A percentile compares a stretch with the other conserved stretches of the same genome.
phyloP scores from a whole-genome alignment of 441 rosid genomes.

The Corymbia calophylla region DNA sequence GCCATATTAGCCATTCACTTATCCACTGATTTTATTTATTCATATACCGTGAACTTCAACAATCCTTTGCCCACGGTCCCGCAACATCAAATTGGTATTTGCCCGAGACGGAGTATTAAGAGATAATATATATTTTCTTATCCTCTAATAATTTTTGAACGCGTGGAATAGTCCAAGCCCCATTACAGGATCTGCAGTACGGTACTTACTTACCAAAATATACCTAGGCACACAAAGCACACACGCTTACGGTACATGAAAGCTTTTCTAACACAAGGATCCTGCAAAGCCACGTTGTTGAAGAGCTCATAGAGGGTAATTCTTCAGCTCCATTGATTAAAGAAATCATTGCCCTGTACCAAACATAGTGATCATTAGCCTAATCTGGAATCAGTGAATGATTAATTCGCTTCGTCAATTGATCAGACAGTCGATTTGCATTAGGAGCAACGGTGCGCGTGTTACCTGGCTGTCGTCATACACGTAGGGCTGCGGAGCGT shows the following conservation, averaged over 20 bases:
- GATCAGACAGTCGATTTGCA: neutral
- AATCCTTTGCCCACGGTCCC: neutral
- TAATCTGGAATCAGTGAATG: neutral
- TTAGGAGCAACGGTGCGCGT: accelerated
- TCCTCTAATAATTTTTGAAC: neutral
- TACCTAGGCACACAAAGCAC: neutral
- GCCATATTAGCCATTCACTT: neutral
- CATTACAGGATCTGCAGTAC: neutral
- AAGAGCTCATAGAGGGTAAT: neutral
- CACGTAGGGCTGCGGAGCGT: neutral
- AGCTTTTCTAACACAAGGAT: neutral
- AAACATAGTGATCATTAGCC: neutral
- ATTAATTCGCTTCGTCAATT: neutral
- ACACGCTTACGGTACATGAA: neutral
- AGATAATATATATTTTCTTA: neutral
- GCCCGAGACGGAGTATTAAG: neutral
- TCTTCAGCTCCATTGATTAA: neutral
- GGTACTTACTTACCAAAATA: neutral
- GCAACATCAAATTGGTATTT: neutral
- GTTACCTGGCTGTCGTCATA: neutral
- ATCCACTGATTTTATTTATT: neutral
- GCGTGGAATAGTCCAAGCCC: neutral
- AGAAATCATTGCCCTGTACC: neutral
- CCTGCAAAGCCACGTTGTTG: neutral
- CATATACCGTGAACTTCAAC: neutral